These are phyloP conservation scores for Marsdenia floribunda DNA, from an alignment of 257 asterid genomes.

Conservation along the genomic window DNA sequence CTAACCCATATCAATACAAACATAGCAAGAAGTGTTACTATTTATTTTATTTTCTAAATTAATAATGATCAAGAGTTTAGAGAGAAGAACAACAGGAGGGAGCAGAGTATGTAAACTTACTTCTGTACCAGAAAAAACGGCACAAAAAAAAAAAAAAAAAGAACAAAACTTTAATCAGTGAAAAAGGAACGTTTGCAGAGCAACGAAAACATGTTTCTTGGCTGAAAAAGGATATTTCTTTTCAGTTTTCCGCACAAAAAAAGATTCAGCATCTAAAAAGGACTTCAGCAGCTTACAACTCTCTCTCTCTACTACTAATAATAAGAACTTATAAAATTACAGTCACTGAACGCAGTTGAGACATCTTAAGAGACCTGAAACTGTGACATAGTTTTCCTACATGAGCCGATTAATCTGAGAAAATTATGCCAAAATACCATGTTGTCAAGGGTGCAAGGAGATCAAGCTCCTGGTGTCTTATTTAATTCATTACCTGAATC, in stretches of 20 bases:
- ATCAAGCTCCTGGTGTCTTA: slow-evolving; percentile 17
- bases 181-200: no score
- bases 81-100: no score
- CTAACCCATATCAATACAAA: no score
- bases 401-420: slow-evolving; percentile 25
- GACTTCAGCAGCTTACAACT: not conserved
- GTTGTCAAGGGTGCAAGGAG: slow-evolving; percentile 9
- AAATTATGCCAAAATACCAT: slow-evolving; percentile 18
- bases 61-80: no score
- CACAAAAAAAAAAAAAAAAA: no score
- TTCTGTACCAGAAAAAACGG: no score
- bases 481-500: slow-evolving; percentile 22
- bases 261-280: not conserved
- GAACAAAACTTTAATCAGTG: no score
- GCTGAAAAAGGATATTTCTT: no score
- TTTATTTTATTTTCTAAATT: no score
- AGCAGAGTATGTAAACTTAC: no score
- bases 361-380: slow-evolving; percentile 43
- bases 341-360: slow-evolving; percentile 44
- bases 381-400: slow-evolving; percentile 45
- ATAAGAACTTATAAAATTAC: slow-evolving; percentile 11
- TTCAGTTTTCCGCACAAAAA: not conserved
- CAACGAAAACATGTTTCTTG: no score
- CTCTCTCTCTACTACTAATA: slow-evolving; percentile 6
- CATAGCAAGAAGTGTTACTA: no score